Percentiles rank a stretch among this genome's conserved stretches.
These are phyloP conservation scores for Sphagnum contortum DNA, from an alignment of 225 moss, liverwort and hornwort genomes.

Conservation along the genomic window DNA sequence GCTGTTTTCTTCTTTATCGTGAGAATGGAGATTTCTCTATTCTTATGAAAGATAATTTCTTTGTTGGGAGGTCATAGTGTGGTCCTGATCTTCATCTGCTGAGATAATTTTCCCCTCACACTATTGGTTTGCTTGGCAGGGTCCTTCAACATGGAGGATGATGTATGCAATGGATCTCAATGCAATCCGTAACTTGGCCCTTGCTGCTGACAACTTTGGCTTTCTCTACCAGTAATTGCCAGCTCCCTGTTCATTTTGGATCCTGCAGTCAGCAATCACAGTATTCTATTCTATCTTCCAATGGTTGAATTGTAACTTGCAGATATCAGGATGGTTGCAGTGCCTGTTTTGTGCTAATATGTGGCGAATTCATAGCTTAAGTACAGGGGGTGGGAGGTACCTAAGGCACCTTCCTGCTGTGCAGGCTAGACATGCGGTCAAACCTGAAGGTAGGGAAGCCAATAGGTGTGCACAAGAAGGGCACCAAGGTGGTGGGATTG, in stretches of 20 bases:
- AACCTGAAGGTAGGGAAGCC: conserved; percentile 51
- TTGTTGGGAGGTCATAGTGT: too few species aligned
- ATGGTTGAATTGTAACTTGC: too few species aligned
- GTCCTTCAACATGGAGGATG: conserved; percentile 68
- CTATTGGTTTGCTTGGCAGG: conserved; percentile 19
- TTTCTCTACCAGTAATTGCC: conserved; percentile 54
- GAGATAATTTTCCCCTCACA: too few species aligned
- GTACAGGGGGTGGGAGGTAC: too few species aligned
- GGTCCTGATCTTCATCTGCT: too few species aligned
- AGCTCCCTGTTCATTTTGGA: background rate
- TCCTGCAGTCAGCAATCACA: background rate
- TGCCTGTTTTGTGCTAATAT: too few species aligned
- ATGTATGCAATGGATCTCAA: conserved; percentile 80
- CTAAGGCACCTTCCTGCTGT: background rate
- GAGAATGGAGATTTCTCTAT: too few species aligned
- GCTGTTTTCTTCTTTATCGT: too few species aligned
- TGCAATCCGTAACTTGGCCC: conserved; percentile 35
- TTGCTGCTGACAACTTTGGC: conserved; percentile 71
- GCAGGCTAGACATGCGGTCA: conserved; percentile 64
- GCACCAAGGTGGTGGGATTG: conserved; percentile 72
- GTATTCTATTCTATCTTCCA: too few species aligned
- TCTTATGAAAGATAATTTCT: too few species aligned
- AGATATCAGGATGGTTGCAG: too few species aligned
- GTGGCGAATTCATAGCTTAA: too few species aligned
- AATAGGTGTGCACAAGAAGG: conserved; percentile 54